Base-by-base conservation (phyloP, 139 green algal genomes). In the Chlorella sp. region DNA sequence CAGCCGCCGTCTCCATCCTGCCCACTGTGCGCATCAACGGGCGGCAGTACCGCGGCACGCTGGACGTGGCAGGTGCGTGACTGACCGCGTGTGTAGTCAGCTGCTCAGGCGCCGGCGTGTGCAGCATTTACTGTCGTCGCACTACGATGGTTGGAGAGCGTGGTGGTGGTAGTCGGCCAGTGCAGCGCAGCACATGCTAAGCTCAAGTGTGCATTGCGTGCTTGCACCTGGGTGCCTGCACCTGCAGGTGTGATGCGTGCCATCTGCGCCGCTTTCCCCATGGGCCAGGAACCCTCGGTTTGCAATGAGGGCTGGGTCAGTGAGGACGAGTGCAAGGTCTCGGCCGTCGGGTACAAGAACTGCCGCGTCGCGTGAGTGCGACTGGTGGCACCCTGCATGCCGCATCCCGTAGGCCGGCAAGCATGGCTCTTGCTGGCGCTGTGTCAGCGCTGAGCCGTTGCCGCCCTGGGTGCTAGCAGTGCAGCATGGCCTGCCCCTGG, bases 21-120 rank as follows among this genome's bases (percentile, higher is more conserved):
- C 94, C 94, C 42, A 96, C 92, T 5, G 81, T 98, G 26, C 82
- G 93, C 49, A 89, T 98, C 83, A 97, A 98, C 82, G 72, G 86
- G 1, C 70, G 62, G 34, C 93, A 97, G 82, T 98, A 97, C 85
- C 77, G 94, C 1, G 94, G 91, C 35, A 86, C 80, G 50, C 77
- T 94, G 42, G 76, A 85, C 1, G 66, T 55, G 17, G n/a, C 42
- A 5, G 29, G 71, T 76, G 36, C n/a, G 71, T 62, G n/a, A n/a
- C n/a, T n/a, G n/a, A n/a, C n/a, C n/a, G n/a, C n/a, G n/a, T n/a
- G n/a, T n/a, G n/a, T n/a, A n/a, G n/a, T n/a, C n/a, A n/a, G n/a
- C n/a, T n/a, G n/a, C n/a, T n/a, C n/a, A n/a, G n/a, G n/a, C n/a
- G n/a, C n/a, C n/a, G n/a, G n/a, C n/a, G n/a, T n/a, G n/a, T n/a